These are phyloP conservation scores for Guyanaporus albipodus DNA, from an alignment of 768 basidiomycete genomes.

Conservation along the genomic window DNA sequence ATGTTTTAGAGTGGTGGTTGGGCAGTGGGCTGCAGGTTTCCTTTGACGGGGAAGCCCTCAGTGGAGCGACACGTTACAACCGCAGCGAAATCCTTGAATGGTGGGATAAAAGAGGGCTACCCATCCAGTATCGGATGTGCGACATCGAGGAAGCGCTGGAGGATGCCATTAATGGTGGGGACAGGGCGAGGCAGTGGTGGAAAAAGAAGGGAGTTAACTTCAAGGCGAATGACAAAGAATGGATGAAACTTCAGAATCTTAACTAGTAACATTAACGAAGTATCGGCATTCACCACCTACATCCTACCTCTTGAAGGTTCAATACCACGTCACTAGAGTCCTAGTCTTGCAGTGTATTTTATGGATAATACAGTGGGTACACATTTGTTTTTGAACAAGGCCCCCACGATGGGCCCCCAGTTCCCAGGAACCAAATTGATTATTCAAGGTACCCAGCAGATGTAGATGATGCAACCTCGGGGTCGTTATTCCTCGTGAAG, in stretches of 20 bases:
- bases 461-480: background rate
- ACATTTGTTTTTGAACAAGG: constrained; percentile 7
- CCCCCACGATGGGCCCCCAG: background rate
- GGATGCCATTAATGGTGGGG: constrained; percentile 79
- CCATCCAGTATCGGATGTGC: constrained; percentile 84
- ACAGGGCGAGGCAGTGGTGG: constrained; percentile 78
- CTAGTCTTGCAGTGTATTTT: constrained; percentile 8
- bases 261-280: constrained; percentile 40
- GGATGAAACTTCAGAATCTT: constrained; percentile 78
- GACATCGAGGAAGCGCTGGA: constrained; percentile 91
- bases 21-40: constrained; percentile 70
- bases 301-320: constrained; percentile 2
- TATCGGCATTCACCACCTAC: background rate
- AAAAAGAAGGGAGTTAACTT: constrained; percentile 76
- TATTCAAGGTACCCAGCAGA: constrained; percentile 3
- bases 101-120: constrained; percentile 79
- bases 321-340: background rate
- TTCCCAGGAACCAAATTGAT: background rate
- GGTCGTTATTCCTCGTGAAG: constrained; percentile 27
- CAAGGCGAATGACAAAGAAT: constrained; percentile 79
- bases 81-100: constrained; percentile 80
- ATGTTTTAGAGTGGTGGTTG: constrained; percentile 82
- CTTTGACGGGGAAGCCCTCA: constrained; percentile 77
- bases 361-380: constrained; percentile 12
- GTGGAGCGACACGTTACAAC: constrained; percentile 77